phyloP scores from a whole-genome alignment of 208 protist species.

The Trypanosoma grayi region DNA sequence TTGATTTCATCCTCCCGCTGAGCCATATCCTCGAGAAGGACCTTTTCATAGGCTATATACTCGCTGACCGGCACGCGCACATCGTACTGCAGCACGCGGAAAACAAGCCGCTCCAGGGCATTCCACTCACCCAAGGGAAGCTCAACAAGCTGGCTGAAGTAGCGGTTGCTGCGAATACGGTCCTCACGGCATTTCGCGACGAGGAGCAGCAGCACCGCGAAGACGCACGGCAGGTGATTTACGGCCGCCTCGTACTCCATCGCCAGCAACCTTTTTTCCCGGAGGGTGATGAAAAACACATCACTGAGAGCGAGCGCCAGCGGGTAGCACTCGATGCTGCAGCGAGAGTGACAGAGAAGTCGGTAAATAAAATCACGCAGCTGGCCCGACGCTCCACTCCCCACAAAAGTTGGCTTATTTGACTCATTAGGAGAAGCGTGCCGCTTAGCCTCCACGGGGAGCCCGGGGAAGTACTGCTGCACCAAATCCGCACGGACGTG shows the following conservation, averaged over 20 bases:
- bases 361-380: constrained; percentile 22
- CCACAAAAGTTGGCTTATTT: not conserved
- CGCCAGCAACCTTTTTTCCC: not conserved
- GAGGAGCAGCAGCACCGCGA: constrained; percentile 10
- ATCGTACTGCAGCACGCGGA: not conserved
- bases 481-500: not conserved
- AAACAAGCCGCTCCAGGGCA: constrained; percentile 12
- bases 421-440: not conserved
- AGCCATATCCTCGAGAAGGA: constrained; percentile 12
- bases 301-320: constrained; percentile 15
- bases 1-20: not conserved
- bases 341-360: constrained; percentile 19
- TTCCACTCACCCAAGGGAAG: constrained; percentile 13
- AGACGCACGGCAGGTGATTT: constrained; percentile 5
- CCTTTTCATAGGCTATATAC: constrained; percentile 10
- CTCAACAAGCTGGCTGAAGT: constrained; percentile 16
- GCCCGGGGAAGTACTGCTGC: not conserved
- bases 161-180: constrained; percentile 10
- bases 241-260: not conserved
- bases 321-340: constrained; percentile 22
- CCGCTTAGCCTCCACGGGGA: not conserved
- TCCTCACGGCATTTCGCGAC: constrained; percentile 20
- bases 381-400: not conserved
- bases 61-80: constrained; percentile 1
- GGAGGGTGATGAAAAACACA: constrained; percentile 4